These are phyloP conservation scores for Coelastrella sp. DNA, from an alignment of 139 green algal genomes.

Conservation along the genomic window DNA sequence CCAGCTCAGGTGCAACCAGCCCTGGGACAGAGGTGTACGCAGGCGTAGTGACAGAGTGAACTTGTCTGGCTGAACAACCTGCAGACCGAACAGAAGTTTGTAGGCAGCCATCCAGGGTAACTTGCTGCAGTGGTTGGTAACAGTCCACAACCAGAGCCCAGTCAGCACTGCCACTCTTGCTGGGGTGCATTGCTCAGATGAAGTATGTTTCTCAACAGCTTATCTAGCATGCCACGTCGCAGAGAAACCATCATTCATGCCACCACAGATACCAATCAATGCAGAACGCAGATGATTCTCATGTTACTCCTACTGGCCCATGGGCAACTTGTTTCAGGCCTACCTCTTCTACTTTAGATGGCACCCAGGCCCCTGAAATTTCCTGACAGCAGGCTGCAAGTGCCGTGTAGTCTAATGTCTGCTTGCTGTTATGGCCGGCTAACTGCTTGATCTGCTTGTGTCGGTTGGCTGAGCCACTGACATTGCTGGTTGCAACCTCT, in stretches of 20 bases:
- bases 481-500: not conserved
- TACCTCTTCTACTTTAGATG: conserved; percentile 77
- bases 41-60: conserved; percentile 70
- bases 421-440: conserved; percentile 30
- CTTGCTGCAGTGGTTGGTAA: no score
- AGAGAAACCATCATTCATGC: no score
- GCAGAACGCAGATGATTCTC: no score
- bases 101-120: not conserved
- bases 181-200: no score
- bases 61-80: conserved; percentile 73
- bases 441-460: not conserved
- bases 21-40: conserved; percentile 47
- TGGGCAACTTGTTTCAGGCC: not conserved
- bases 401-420: conserved; percentile 74
- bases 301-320: no score
- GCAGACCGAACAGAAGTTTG: not conserved
- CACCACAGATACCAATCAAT: no score
- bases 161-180: no score
- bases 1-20: conserved; percentile 86
- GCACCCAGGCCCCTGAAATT: conserved; percentile 63
- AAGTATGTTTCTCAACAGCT: not conserved
- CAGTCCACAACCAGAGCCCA: no score
- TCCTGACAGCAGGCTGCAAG: conserved; percentile 63
- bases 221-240: no score
- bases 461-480: not conserved